Evolutionary conservation across 2,329 filamentous ascomycete species (phyloP), one percentile per base, ranked within the genome.

Genomic region (Scopulariopsis brevicaulis): DNA sequence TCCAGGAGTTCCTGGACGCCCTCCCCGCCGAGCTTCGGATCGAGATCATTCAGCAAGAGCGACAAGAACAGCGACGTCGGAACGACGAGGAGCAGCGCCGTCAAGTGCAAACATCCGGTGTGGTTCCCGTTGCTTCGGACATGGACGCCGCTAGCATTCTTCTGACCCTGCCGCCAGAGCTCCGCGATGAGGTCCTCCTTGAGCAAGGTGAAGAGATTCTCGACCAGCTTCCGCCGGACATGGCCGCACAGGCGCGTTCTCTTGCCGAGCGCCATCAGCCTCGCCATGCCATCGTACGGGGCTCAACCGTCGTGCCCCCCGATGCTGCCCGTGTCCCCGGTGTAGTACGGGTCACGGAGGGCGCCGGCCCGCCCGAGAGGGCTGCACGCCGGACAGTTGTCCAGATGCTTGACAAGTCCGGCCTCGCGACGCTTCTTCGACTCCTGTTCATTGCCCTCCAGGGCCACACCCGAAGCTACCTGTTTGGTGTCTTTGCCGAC

Each of bases 371-470:
- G 77, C 70, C 71, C 59, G 67, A 64, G 63, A 93, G 91, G 73
- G 73, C 78, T 43, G 86, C 88, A 65, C 85, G 89, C 59, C 87
- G 89, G 61, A 86, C 90, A 24, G 88, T 95, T 59, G 89, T 96
- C 25, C 94, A 99, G 69, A 96, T 99, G 87, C 82, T 99, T 34
- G 94, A 99, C 71, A 96, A 96, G 73, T 82, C 92, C 53, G 94
- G 95, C 28, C 86, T 99, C 63, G 94, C 95, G 28, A 97, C 94
- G n/a, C 77, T 99, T 37, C 79, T 99, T 51, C 89, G 95, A n/a
- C 81, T 99, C 11, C 96, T 99, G 93, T 99, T 99, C 70, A 91
- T 97, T 65, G 88, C 90, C 54, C 90, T 96, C 63, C 89, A 93
- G 62, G 90, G 89, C 24, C 94, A 89, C 61, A 87, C 94, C 54